These are phyloP conservation scores for Gyromitra esculenta DNA, from an alignment of 2,329 filamentous ascomycete genomes.

Conservation along the genomic window DNA sequence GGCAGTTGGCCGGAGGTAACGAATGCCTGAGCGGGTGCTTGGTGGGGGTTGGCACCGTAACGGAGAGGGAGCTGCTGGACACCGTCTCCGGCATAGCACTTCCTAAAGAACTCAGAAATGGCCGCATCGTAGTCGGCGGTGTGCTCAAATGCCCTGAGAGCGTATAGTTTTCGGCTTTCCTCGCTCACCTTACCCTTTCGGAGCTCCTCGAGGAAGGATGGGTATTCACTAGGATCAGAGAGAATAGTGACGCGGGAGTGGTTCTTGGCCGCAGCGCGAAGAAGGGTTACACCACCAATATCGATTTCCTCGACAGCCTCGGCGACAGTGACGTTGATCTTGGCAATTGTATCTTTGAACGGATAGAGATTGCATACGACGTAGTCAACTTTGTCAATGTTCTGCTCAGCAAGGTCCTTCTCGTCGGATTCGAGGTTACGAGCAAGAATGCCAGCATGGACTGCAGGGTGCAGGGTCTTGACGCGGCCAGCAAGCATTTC, in stretches of 20 bases:
- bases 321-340: slow-evolving; percentile 94
- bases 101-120: slow-evolving; percentile 96
- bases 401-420: slow-evolving; percentile 94
- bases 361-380: slow-evolving; percentile 99
- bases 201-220: slow-evolving; percentile 90
- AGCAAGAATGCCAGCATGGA: slow-evolving; percentile 85
- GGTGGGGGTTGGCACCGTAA: slow-evolving; percentile 97
- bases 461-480: slow-evolving; percentile 96
- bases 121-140: slow-evolving; percentile 95
- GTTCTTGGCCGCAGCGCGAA: slow-evolving; percentile 97
- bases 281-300: slow-evolving; percentile 95
- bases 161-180: slow-evolving; percentile 84
- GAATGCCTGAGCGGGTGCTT: slow-evolving; percentile 93
- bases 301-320: slow-evolving; percentile 99
- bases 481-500: slow-evolving; percentile 94
- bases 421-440: slow-evolving; percentile 94
- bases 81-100: slow-evolving; percentile 89
- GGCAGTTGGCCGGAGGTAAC: slow-evolving; percentile 77
- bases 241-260: slow-evolving; percentile 94
- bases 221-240: slow-evolving; percentile 91
- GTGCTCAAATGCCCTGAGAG: slow-evolving; percentile 97
- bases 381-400: slow-evolving; percentile 93
- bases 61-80: slow-evolving; percentile 84
- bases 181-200: slow-evolving; percentile 81
- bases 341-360: slow-evolving; percentile 97